Base-by-base conservation (phyloP, 179 eudicot species). In the Beta lomatogona region DNA sequence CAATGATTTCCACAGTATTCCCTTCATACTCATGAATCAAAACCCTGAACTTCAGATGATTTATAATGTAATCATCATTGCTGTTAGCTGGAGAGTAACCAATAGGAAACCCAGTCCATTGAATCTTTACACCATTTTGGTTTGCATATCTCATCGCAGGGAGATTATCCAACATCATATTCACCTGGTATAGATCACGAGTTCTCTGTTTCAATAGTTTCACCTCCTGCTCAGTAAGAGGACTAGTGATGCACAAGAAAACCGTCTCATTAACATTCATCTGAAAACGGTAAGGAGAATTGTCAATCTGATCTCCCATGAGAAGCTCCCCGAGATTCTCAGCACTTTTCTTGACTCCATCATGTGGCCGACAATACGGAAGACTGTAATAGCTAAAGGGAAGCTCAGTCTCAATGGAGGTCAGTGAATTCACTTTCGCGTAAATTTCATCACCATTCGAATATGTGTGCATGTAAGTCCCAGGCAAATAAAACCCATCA, bases 271-370 rank as follows among this genome's bases (percentile, higher is more conserved):
- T 91, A 53, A 60, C 59, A 79, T 91, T 89, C 97, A 92, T 92
- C 45, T 80, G 81, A 69, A 92, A 91, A 50, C 91, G 89, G 72
- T 92, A 92, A 2, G 97, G 97, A 21, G 97, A 92, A 80, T 92
- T 92, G 74, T 91, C 92, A 52, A 92, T 92, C 82, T 89, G 91
- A 81, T 92, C 97, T 36, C 97, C 97, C 97, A 92, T 92, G 67
- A 92, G 94, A 77, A 91, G 87, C 80, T 92, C 97, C 41, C 97
- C 97, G 31, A 92, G 89, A 88, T 92, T 92, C 86, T 92, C 97
- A 0, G 93, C 94, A 82, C 97, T 92, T 81, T 92, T 88, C 84
- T 92, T 92, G 60, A 89, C 79, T 41, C 90, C 97, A 22, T 84
- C 90, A 46, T 46, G 82, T 48, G 94, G 97, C 59, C 82, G 75